Evolutionary conservation across 2,329 filamentous ascomycete genomes (phyloP), one percentile per base, ranked within the genome.

Genomic region (Claviceps africana): DNA sequence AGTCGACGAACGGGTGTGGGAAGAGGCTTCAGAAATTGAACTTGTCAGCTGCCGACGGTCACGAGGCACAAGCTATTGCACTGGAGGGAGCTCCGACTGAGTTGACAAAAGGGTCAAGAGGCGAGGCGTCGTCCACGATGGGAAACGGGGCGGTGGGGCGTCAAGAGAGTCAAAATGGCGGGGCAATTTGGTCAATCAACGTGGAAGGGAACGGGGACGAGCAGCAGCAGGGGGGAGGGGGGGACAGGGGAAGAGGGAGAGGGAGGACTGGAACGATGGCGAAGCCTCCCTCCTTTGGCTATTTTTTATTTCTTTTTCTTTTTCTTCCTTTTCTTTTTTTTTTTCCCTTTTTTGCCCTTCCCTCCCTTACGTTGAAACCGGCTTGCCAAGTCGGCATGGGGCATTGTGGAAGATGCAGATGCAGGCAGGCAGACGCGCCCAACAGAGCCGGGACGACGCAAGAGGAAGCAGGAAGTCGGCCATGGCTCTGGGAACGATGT

Each of bases 71-170:
- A 53, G 30, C 52, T 51, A 44, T 25, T 4, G 25, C 25, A 51
- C 47, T 17, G n/a, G n/a, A 37, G 33, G 28, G 31, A 48, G 31
- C 22, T 37, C 21, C 15, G 31, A 30, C 21, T 46, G 15, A n/a
- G 40, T 44, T 40, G 40, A 43, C 19, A 47, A 21, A 21, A 11
- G 8, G 25, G 48, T 37, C 44, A 22, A 39, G n/a, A n/a, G n/a
- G n/a, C n/a, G n/a, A 44, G 39, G 37, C 10, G 52, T 54, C 52
- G 48, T 37, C 52, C 31, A 48, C 48, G 49, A 30, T 39, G 35
- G 40, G n/a, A n/a, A 33, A 35, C 17, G 44, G 48, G 48, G 31
- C 21, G 22, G 43, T 31, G 30, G 25, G 33, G 43, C 22, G 25
- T 22, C 25, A n/a, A 25, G 11, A 13, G 11, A 43, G 19, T 43